Conservation (phyloP, 805 yeast genomes). For the Candida palmyrensis region DNA sequence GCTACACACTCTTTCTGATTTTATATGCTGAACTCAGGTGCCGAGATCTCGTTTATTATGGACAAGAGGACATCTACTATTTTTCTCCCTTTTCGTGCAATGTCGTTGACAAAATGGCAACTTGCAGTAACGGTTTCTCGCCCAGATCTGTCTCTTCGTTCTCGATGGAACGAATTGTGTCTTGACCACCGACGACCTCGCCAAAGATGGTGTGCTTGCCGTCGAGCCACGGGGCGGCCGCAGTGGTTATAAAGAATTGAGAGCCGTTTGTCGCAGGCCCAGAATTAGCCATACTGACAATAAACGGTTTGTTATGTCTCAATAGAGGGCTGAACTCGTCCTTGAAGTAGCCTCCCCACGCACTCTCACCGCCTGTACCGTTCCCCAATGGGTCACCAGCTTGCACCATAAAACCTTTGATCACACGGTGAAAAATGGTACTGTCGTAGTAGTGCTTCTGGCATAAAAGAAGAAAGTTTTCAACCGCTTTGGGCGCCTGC, state of each 20-base stretch:
- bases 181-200: conserved; percentile 18
- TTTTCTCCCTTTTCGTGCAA: conserved; percentile 2
- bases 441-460: conserved; percentile 33
- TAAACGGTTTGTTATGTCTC: conserved; percentile 23
- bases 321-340: conserved; percentile 24
- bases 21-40: no score
- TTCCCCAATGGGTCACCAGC: conserved; percentile 20
- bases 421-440: conserved; percentile 23
- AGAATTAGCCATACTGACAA: conserved; percentile 26
- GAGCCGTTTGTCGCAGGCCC: conserved; percentile 23
- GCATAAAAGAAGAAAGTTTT: conserved; percentile 34
- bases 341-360: conserved; percentile 19
- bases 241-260: conserved; percentile 23
- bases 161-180: conserved; percentile 14
- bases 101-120: conserved; percentile 17
- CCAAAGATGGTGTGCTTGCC: conserved; percentile 23
- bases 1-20: no score
- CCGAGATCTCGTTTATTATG: no score
- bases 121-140: conserved; percentile 17
- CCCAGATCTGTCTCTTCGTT: conserved; percentile 11
- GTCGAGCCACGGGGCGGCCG: conserved; percentile 13
- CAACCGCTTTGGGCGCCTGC: conserved; percentile 36
- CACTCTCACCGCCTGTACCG: conserved; percentile 24
- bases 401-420: conserved; percentile 20
- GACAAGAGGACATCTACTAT: no score